phyloP scores from a whole-genome alignment of 441 rosid genomes.

The Isatis lusitanica region DNA sequence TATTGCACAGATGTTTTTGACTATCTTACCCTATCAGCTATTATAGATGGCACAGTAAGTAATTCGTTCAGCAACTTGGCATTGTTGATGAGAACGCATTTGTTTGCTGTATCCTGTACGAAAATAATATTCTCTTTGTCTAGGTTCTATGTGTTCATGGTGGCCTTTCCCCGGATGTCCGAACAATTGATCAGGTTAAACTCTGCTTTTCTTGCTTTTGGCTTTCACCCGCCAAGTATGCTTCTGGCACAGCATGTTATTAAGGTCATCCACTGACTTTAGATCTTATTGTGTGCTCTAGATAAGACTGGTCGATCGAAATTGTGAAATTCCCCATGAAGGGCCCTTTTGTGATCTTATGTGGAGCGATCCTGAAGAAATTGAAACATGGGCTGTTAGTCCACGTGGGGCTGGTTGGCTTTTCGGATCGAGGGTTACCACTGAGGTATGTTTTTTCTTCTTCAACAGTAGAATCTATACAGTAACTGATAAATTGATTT shows the following conservation, averaged over 20 bases:
- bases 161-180: constrained; percentile 96
- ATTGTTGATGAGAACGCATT: neutral
- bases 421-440: constrained; percentile 95
- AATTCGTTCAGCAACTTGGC: neutral
- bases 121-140: constrained; percentile 1
- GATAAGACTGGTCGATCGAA: constrained; percentile 87
- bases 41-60: constrained; percentile 95
- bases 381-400: constrained; percentile 99
- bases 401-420: constrained; percentile 99
- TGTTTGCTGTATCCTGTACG: constrained; percentile 4
- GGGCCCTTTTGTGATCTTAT: constrained; percentile 97
- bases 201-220: constrained; percentile 12
- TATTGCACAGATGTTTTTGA: constrained; percentile 99
- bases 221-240: neutral
- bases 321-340: constrained; percentile 96
- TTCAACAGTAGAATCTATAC: neutral
- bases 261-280: constrained; percentile 13
- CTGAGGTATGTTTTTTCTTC: constrained; percentile 61
- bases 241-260: constrained; percentile 15
- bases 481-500: neutral
- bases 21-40: constrained; percentile 95
- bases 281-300: constrained; percentile 37
- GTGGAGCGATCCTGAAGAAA: constrained; percentile 99
- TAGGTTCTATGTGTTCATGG: constrained; percentile 99
- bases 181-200: constrained; percentile 91